Percentiles rank a stretch among this genome's conserved stretches.
These are phyloP conservation scores for Blakeslea trispora DNA, from an alignment of 371 early-diverging fungal genomes.

Conservation along the genomic window DNA sequence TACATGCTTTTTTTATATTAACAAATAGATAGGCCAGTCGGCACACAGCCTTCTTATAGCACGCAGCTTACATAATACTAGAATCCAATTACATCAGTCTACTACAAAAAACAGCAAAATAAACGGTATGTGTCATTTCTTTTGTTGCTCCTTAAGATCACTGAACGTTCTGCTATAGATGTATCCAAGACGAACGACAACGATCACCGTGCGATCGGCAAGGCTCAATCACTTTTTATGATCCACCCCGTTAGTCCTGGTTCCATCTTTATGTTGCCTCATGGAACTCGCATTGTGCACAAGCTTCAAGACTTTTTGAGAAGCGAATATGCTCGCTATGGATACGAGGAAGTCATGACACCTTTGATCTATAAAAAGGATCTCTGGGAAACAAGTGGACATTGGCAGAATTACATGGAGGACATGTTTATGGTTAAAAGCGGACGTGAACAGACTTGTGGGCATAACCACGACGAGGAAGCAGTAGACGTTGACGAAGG, in stretches of 20 bases:
- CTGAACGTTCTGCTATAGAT: constrained; percentile 7
- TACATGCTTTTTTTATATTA: neutral
- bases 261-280: constrained; percentile 92
- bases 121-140: constrained; percentile 5
- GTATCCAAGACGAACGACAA: constrained; percentile 35
- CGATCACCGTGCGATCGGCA: constrained; percentile 98
- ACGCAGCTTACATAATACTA: constrained; percentile 12
- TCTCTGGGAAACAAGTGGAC: constrained; percentile 95
- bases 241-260: constrained; percentile 89
- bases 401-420: constrained; percentile 94
- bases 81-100: constrained; percentile 5
- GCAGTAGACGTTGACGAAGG: constrained; percentile 57
- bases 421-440: constrained; percentile 64
- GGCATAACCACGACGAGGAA: constrained; percentile 48
- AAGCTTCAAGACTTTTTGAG: constrained; percentile 69
- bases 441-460: constrained; percentile 43
- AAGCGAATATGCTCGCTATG: constrained; percentile 84
- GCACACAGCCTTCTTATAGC: constrained; percentile 2
- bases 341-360: constrained; percentile 94
- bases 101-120: constrained; percentile 6
- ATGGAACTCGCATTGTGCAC: constrained; percentile 90
- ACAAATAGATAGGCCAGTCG: constrained; percentile 1
- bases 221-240: constrained; percentile 66
- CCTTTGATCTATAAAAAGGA: constrained; percentile 95
- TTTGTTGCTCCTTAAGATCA: neutral